phyloP scores from a whole-genome alignment of 2,329 filamentous ascomycete genomes.

The Calonectria naviculata region DNA sequence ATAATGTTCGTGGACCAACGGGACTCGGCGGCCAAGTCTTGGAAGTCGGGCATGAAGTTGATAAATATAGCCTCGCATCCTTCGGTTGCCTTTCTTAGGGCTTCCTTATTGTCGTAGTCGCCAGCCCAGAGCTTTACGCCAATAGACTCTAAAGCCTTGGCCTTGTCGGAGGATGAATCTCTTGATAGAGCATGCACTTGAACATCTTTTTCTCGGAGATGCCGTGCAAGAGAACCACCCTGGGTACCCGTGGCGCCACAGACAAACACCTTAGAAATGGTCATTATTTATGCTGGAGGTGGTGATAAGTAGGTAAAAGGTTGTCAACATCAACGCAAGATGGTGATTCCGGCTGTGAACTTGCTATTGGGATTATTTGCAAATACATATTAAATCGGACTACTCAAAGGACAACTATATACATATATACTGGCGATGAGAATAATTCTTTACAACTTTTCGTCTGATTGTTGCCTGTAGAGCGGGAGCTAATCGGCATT shows the following conservation, averaged over 20 bases:
- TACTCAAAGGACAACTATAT: too few relatives aligned
- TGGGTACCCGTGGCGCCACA: conserved; percentile 53
- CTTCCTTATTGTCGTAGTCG: conserved; percentile 45
- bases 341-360: not conserved
- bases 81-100: conserved; percentile 42
- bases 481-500: not conserved
- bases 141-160: conserved; percentile 40
- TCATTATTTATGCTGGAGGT: conserved; percentile 39
- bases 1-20: conserved; percentile 46
- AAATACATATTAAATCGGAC: not conserved
- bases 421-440: not conserved
- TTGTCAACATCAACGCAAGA: not conserved
- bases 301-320: not conserved
- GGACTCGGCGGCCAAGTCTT: conserved; percentile 43
- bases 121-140: conserved; percentile 48
- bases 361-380: not conserved
- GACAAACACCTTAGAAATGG: conserved; percentile 49
- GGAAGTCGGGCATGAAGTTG: conserved; percentile 46
- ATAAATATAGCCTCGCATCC: conserved; percentile 48
- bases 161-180: conserved; percentile 40
- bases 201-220: conserved; percentile 45
- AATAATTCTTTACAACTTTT: not conserved
- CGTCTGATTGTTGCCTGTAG: not conserved
- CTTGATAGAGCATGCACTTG: conserved; percentile 49
- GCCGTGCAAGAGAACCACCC: conserved; percentile 48